A percentile compares a stretch with the other conserved stretches of the same genome.
These are phyloP conservation scores for Manihot esculenta DNA, from an alignment of 441 rosid genomes.

Conservation along the genomic window DNA sequence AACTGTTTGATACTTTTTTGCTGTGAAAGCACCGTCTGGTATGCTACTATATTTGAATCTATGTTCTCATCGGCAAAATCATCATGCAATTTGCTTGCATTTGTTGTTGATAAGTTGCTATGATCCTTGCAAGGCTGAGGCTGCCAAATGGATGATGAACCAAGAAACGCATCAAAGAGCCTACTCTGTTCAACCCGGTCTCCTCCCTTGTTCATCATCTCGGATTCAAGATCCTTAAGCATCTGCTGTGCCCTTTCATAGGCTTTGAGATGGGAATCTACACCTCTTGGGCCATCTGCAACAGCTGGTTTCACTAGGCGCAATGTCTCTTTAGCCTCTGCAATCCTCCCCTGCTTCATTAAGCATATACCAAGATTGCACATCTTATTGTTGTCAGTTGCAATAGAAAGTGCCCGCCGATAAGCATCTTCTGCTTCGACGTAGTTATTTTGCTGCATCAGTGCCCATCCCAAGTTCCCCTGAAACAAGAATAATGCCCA, in stretches of 20 bases:
- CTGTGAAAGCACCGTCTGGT: slow-evolving; percentile 24
- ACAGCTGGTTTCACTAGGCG: slow-evolving; percentile 75
- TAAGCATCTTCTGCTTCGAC: slow-evolving; percentile 93
- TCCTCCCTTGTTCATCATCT: slow-evolving; percentile 73
- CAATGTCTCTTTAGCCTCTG: slow-evolving; percentile 73
- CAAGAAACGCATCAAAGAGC: slow-evolving; percentile 79
- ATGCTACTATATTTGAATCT: slow-evolving; percentile 32
- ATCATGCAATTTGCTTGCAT: slow-evolving; percentile 27
- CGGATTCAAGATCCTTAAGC: slow-evolving; percentile 88
- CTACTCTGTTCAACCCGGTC: slow-evolving; percentile 74
- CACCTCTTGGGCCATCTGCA: slow-evolving; percentile 74
- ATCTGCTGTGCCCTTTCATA: slow-evolving; percentile 95
- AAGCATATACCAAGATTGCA: slow-evolving; percentile 93
- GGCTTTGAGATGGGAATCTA: slow-evolving; percentile 93
- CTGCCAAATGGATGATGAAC: slow-evolving; percentile 91
- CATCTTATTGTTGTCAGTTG: slow-evolving; percentile 91
- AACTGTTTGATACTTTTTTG: slow-evolving; percentile 30
- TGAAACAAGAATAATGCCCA: slow-evolving; percentile 15
- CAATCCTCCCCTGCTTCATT: slow-evolving; percentile 91
- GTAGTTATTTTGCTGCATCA: slow-evolving; percentile 85
- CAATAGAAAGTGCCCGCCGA: slow-evolving; percentile 65
- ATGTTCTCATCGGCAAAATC: slow-evolving; percentile 58
- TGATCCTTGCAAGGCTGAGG: slow-evolving; percentile 91
- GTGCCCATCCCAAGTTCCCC: slow-evolving; percentile 96
- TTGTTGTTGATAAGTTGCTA: slow-evolving; percentile 24